A percentile compares a stretch with the other conserved stretches of the same genome.
Evolutionary conservation across 108 stramenopile species (phyloP).

Genomic region (Nitzschia putrida): DNA sequence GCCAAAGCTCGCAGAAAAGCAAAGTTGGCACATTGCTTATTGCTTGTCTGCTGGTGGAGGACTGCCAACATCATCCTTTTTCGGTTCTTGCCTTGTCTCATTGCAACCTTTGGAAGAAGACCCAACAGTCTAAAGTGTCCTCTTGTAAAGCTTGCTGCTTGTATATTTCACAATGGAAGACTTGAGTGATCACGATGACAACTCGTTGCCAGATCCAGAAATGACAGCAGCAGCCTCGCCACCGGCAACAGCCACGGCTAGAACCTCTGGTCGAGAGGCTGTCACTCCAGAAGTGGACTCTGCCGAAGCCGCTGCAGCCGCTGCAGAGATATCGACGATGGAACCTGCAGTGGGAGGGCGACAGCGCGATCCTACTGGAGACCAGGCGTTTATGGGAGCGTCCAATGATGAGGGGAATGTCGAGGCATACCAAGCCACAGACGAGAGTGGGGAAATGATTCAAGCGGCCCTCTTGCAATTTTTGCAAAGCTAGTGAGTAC

Average conservation of each 20-base stretch:
- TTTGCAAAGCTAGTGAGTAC: conserved; percentile 65
- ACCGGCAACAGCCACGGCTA: background rate
- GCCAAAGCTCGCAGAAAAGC: too few species aligned
- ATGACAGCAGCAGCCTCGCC: background rate
- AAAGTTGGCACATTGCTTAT: too few species aligned
- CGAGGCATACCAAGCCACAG: conserved; percentile 56
- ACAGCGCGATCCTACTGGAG: conserved; percentile 34
- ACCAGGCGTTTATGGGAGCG: conserved; percentile 76
- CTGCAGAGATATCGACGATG: conserved; percentile 41
- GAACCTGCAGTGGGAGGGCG: conserved; percentile 5
- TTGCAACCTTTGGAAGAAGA: too few species aligned
- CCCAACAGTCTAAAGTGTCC: too few species aligned
- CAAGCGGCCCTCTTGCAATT: conserved; percentile 68
- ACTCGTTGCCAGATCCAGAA: background rate
- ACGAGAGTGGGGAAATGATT: conserved; percentile 82
- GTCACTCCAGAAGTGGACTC: conserved; percentile 3
- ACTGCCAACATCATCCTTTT: too few species aligned
- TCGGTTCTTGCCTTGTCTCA: too few species aligned
- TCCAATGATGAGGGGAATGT: conserved; percentile 37
- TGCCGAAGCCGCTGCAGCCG: conserved; percentile 40
- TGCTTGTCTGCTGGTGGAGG: too few species aligned
- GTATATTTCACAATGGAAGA: background rate
- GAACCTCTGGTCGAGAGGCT: background rate
- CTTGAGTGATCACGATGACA: background rate
- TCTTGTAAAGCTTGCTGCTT: too few species aligned